A percentile compares a stretch with the other conserved stretches of the same genome.
These are phyloP conservation scores for Geotrichum reessii DNA, from an alignment of 1,139 yeast species.

Conservation along the genomic window DNA sequence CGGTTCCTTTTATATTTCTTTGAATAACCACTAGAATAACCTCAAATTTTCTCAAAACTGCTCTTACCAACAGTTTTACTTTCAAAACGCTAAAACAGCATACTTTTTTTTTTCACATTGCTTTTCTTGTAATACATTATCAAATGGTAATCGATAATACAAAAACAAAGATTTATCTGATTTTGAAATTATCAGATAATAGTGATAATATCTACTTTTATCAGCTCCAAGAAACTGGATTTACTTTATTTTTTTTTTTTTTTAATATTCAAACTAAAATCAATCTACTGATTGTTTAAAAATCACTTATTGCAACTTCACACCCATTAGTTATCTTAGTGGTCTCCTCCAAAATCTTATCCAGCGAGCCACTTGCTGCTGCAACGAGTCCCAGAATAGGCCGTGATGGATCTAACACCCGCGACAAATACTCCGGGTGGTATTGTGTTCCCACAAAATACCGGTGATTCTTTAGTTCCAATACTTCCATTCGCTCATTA, in stretches of 20 bases:
- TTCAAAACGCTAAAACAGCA: not conserved
- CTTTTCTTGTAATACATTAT: no score
- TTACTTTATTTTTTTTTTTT: not conserved
- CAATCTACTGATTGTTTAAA: not conserved
- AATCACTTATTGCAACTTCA: not conserved
- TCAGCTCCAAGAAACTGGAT: no score
- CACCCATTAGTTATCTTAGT: not conserved
- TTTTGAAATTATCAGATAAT: no score
- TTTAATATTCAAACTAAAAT: not conserved
- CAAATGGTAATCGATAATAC: not conserved
- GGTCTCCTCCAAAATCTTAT: conserved; percentile 40
- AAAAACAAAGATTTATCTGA: no score
- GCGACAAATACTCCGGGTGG: conserved; percentile 95
- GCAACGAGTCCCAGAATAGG: conserved; percentile 96
- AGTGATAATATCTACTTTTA: no score
- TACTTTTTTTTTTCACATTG: no score
- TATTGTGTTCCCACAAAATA: conserved; percentile 94
- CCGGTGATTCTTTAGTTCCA: conserved; percentile 76
- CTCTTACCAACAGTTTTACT: not conserved
- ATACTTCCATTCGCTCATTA: conserved; percentile 87
- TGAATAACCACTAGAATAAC: not conserved
- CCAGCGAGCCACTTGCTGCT: conserved; percentile 77
- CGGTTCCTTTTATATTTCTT: not conserved
- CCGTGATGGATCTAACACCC: conserved; percentile 92
- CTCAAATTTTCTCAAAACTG: not conserved